These are phyloP conservation scores for Globisporangium canariense DNA, from an alignment of 352 stramenopile species.

Conservation along the genomic window DNA sequence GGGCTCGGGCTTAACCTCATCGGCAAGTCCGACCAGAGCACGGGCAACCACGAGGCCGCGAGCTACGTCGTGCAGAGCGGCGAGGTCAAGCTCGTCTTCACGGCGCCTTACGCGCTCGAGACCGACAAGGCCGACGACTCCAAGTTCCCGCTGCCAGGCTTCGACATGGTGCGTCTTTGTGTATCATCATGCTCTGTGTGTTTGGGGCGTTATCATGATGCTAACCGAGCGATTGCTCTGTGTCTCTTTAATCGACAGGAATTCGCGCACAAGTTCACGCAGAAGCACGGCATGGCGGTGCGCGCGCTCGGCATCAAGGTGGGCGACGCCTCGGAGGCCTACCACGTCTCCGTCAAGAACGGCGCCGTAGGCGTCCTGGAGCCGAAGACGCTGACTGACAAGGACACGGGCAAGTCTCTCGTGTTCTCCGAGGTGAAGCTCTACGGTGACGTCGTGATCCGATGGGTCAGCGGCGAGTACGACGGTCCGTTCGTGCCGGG, in stretches of 20 bases:
- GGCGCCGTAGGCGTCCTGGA: constrained; percentile 51
- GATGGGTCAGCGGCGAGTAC: constrained; percentile 80
- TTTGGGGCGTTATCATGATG: neutral
- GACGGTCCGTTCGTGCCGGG: constrained; percentile 73
- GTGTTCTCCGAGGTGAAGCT: constrained; percentile 82
- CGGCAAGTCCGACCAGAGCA: constrained; percentile 84
- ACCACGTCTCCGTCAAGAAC: constrained; percentile 77
- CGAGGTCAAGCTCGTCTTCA: constrained; percentile 86
- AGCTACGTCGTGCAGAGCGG: constrained; percentile 84
- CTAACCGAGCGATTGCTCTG: constrained; percentile 1
- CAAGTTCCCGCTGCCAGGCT: constrained; percentile 57
- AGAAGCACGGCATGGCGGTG: constrained; percentile 76
- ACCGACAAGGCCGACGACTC: constrained; percentile 53
- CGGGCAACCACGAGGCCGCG: constrained; percentile 81
- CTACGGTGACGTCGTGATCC: constrained; percentile 88
- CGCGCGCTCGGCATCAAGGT: constrained; percentile 83
- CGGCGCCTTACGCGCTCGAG: constrained; percentile 79
- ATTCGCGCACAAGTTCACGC: constrained; percentile 75
- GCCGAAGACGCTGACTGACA: constrained; percentile 60
- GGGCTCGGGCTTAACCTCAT: constrained; percentile 81
- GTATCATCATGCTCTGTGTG: neutral
- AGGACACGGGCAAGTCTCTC: constrained; percentile 43
- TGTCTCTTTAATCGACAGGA: constrained; percentile 15
- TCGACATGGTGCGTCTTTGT: constrained; percentile 31
- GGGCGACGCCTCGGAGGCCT: constrained; percentile 67